Base-by-base conservation (phyloP, 1,284 basidiomycete species). In the Cutaneotrichosporon mucoides region DNA sequence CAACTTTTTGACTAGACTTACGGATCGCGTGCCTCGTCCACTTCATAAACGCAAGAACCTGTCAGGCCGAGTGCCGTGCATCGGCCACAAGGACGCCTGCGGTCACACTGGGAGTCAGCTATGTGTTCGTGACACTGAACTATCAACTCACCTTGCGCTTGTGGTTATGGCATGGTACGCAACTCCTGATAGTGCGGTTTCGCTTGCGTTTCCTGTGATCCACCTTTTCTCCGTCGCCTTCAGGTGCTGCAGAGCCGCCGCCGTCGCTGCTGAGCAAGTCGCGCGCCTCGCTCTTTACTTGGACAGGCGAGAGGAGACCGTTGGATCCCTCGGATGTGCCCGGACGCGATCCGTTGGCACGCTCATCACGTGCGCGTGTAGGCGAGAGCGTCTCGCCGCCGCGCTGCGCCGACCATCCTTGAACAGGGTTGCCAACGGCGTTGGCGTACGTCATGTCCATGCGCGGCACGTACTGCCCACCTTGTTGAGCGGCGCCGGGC, bases 121-220 rank as follows among this genome's bases (percentile, higher is more conserved):
- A 24, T 24, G 24, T 24, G 24, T 24, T 24, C 24, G 24, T 8
- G n/a, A 46, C 10, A 1, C 35, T 35, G 48, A 38, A 74, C 24
- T 2, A 24, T 24, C 24, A 24, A 24, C 82, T 62, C 63, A 90
- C 90, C 83, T 92, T 93, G 70, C 90, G 82, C 80, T 93, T 93
- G 57, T 91, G 92, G 52, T 90, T 91, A 77, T 93, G 91, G 78
- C 90, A 94, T 70, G 92, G 92, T 58, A 94, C 82, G 74, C 90
- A 94, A 24, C 84, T 85, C 79, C 92, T 87, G 6, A 90, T 92
- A 43, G 90, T 92, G 71, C 91, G 83, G 80, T 94, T 93, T 70
- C 90, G 84, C 72, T 90, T 83, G 60, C 83, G 76, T 64, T 83
- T 84, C 58, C 83, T 77, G 62, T 84, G 82, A 65, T 83, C 83